phyloP scores from a whole-genome alignment of 2,329 filamentous ascomycete genomes.

The Blastomyces gilchristii region DNA sequence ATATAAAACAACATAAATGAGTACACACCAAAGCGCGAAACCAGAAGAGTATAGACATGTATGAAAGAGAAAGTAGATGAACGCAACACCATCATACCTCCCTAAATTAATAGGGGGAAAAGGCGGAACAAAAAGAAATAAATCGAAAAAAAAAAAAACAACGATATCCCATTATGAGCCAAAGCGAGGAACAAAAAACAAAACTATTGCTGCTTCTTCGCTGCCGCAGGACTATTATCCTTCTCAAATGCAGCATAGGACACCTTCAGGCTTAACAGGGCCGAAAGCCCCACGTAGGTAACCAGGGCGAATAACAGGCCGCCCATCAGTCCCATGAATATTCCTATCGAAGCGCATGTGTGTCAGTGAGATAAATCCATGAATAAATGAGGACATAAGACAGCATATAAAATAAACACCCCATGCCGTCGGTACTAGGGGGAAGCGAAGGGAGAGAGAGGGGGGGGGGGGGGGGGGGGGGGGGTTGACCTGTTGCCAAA shows the following conservation, averaged over 20 bases:
- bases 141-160: neutral
- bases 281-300: slow-evolving; percentile 65
- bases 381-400: neutral
- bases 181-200: slow-evolving; percentile 9
- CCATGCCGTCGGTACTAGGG: neutral
- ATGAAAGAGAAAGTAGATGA: neutral
- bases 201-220: slow-evolving; percentile 63
- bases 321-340: slow-evolving; percentile 77
- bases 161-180: neutral
- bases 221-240: slow-evolving; percentile 78
- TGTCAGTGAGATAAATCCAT: neutral
- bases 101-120: slow-evolving; percentile 7
- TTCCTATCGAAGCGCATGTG: slow-evolving; percentile 43
- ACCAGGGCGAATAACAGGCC: slow-evolving; percentile 64
- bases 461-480: too few species aligned
- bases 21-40: neutral
- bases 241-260: slow-evolving; percentile 94
- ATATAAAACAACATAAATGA: neutral
- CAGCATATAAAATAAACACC: neutral
- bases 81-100: neutral
- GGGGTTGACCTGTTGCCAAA: neutral
- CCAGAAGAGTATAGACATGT: neutral
- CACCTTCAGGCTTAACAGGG: slow-evolving; percentile 71
- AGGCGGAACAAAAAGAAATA: slow-evolving; percentile 6
- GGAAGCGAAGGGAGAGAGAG: neutral